Base-by-base conservation (phyloP, 208 protist species). In the Leishmania aethiopica region DNA sequence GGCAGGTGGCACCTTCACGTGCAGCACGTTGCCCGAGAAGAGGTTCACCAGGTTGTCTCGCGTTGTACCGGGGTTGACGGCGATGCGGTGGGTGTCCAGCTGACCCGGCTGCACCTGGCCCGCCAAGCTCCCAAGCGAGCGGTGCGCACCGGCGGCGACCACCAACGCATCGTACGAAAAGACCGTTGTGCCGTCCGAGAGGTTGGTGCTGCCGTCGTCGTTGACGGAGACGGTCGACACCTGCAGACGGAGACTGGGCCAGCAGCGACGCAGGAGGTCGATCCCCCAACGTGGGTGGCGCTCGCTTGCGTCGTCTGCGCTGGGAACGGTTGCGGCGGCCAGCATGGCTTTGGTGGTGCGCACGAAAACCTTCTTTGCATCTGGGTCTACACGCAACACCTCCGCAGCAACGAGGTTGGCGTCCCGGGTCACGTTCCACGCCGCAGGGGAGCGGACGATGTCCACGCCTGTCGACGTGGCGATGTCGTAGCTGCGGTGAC, bases 401-500 rank as follows among this genome's bases (percentile, higher is more conserved):
- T 94, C 85, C 35, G 92, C 90, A 32, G 79, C 82, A 2, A 97
- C 90, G 10, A 97, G 87, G 25, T 87, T 71, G 28, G 95, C 93
- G 40, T 95, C 91, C 7, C 92, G 88, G 35, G 93, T 94, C 13
- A 97, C 86, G 84, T 96, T 96, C 91, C 93, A 96, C 66, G 92
- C 85, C 25, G 88, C 88, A 1, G 93, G 90, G 0, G 95, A 95
- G 67, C 89, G 90, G 60, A 96, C 73, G 10, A 90, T 84, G 78
- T 97, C 92, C 3, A 93, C 62, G 62, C 87, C 92, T 42, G 93
- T 90, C 3, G 91, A 91, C 22, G 91, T 95, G 79, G 91, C 93
- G 6, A 96, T 70, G 82, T 97, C 95, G 85, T 97, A 97, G 88
- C 95, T 97, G 51, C 95, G 90, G 85, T 96, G 92, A 0, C 95